These are phyloP conservation scores for Pseudogymnoascus sp. DNA, from an alignment of 2,329 filamentous ascomycete species.

Conservation along the genomic window DNA sequence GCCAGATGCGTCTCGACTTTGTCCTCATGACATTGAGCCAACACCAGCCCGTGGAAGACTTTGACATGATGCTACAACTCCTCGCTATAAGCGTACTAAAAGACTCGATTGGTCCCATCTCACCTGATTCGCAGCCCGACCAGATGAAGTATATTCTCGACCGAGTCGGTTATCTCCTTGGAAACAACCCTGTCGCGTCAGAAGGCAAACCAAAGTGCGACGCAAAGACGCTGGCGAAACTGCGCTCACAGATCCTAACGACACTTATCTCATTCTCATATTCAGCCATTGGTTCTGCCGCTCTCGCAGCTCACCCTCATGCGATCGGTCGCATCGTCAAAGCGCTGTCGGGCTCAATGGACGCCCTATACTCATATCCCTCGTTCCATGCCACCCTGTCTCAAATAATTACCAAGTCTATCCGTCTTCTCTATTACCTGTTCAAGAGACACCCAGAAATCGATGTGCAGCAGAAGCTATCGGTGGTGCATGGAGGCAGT, in stretches of 20 bases:
- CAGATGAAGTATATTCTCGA: constrained; percentile 30
- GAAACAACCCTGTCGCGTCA: constrained; percentile 33
- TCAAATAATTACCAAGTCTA: constrained; percentile 49
- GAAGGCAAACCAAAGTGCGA: constrained; percentile 22
- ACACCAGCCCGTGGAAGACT: constrained; percentile 56
- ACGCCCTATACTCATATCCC: constrained; percentile 45
- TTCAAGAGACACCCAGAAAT: constrained; percentile 52
- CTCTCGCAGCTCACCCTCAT: constrained; percentile 60
- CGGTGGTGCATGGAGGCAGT: constrained; percentile 59
- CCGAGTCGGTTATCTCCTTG: constrained; percentile 36
- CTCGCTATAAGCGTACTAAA: constrained; percentile 58
- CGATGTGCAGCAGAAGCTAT: constrained; percentile 65
- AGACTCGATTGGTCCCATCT: constrained; percentile 59
- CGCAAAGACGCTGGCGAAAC: constrained; percentile 18
- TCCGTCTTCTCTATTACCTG: constrained; percentile 53
- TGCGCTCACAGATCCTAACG: constrained; percentile 35
- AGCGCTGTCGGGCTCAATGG: constrained; percentile 66
- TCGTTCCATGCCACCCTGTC: constrained; percentile 26
- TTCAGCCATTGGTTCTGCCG: constrained; percentile 52
- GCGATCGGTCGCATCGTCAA: constrained; percentile 69
- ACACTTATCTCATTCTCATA: constrained; percentile 53
- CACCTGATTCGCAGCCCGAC: constrained; percentile 35
- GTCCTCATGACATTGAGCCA: constrained; percentile 59
- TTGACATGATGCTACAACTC: constrained; percentile 56
- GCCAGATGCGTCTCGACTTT: constrained; percentile 55